Conservation (phyloP, 2,329 filamentous ascomycete species). For the Aspergillus terreus region DNA sequence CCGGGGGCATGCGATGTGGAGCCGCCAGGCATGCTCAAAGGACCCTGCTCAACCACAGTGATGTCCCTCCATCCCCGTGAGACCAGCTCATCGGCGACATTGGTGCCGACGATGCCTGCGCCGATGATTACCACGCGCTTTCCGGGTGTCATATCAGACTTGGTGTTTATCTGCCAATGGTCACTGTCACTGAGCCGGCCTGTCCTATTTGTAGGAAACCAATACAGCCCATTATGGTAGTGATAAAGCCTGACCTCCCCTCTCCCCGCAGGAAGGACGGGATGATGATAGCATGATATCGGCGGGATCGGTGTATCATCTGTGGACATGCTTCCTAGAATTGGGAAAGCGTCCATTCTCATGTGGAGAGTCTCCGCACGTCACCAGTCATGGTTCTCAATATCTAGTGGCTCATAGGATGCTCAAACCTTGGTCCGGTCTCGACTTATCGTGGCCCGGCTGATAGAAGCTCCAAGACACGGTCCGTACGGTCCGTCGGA, state of each 20-base stretch:
- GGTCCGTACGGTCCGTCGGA: neutral
- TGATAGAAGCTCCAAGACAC: neutral
- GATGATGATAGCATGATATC: neutral
- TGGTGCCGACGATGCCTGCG: constrained; percentile 62
- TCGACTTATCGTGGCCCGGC: neutral
- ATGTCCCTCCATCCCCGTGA: constrained; percentile 61
- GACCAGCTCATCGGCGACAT: constrained; percentile 62
- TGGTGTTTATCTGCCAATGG: neutral
- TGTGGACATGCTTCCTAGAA: neutral
- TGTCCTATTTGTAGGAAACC: neutral
- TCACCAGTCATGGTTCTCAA: neutral
- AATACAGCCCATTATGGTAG: neutral
- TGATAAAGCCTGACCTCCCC: neutral
- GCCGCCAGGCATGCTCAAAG: constrained; percentile 59
- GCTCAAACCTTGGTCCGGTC: neutral
- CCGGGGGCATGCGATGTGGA: constrained; percentile 65
- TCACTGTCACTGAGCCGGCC: neutral
- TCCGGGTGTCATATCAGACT: neutral
- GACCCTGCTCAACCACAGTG: constrained; percentile 63
- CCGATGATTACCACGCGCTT: constrained; percentile 58
- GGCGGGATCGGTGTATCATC: neutral
- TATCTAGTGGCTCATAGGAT: neutral
- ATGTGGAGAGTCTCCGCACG: neutral
- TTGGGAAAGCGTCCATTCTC: neutral
- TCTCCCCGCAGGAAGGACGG: neutral